These are phyloP conservation scores for Chrysoporthe cubensis DNA, from an alignment of 2,329 filamentous ascomycete genomes.

Conservation along the genomic window DNA sequence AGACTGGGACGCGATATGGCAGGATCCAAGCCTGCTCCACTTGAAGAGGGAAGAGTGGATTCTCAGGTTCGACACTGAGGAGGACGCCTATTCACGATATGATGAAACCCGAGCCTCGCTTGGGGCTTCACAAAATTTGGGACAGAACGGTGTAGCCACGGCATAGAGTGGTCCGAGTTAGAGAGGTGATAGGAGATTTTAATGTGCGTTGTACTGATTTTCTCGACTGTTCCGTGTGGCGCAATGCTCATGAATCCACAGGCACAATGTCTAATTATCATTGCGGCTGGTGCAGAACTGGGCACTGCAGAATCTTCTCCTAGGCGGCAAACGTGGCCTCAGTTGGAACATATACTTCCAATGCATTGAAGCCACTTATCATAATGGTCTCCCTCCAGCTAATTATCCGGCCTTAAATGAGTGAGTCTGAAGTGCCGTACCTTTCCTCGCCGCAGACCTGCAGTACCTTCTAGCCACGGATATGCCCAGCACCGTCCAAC, in stretches of 20 bases:
- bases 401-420: not conserved
- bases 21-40: conserved; percentile 48
- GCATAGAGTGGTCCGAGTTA: not conserved
- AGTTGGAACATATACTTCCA: no score
- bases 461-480: not conserved
- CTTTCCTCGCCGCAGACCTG: not conserved
- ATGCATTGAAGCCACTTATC: not conserved
- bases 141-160: not conserved
- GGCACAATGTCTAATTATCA: not conserved
- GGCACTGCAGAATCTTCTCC: no score
- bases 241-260: not conserved
- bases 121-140: not conserved
- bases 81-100: conserved; percentile 42
- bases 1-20: conserved; percentile 50
- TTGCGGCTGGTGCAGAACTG: not conserved
- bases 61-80: conserved; percentile 53
- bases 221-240: not conserved
- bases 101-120: not conserved
- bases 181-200: not conserved
- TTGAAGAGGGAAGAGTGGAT: conserved; percentile 53
- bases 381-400: not conserved
- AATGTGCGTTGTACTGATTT: no score
- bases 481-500: not conserved
- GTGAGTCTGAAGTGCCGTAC: not conserved
- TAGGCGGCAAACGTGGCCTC: no score